Base-by-base conservation (phyloP, 2,329 filamentous ascomycete species). In the Apiospora rasikravindrae region DNA sequence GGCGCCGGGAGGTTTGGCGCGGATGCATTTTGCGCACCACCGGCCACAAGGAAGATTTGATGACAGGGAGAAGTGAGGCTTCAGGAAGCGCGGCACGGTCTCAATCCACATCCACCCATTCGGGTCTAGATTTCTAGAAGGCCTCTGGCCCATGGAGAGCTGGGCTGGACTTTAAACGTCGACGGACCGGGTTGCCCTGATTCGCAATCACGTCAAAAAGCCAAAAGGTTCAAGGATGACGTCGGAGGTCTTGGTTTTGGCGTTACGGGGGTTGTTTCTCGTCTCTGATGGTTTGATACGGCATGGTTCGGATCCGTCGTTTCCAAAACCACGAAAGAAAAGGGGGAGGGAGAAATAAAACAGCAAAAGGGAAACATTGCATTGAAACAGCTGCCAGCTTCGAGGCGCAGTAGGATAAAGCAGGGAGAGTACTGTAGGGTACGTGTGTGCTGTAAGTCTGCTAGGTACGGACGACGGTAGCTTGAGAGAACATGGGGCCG, bases 231-330 rank as follows among this genome's bases (percentile, higher is more conserved):
- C 57, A 64, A 64, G 33, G 57, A 64, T 64, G 57, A 64, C 57
- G 57, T 64, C 57, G 57, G 33, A 40, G 22, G 22, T 64, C 40
- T 64, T 64, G 13, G 29, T 64, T 61, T 64, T 64, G 57, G 57
- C 57, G 57, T 64, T 64, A 37, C 57, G 57, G 57, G 33, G 57
- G 57, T 33, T 64, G 57, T 64, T 64, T 64, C 57, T 64, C 57
- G 57, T 64, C 57, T 64, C 57, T 13, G 19, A 64, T 64, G 57
- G 57, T 64, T 64, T 64, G 57, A 64, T 64, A 64, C 33, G 33
- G 57, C 57, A 40, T 64, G 13, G 57, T 40, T 40, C 33, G 33
- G 57, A 64, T 64, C 57, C 57, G 57, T 64, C 57, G 57, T 64
- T 64, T 64, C 57, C 33, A 40, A 37, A 37, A 64, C 19, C 53